phyloP scores from a whole-genome alignment of 2,329 filamentous ascomycete genomes.

The Chrysosphaeria jannelii region DNA sequence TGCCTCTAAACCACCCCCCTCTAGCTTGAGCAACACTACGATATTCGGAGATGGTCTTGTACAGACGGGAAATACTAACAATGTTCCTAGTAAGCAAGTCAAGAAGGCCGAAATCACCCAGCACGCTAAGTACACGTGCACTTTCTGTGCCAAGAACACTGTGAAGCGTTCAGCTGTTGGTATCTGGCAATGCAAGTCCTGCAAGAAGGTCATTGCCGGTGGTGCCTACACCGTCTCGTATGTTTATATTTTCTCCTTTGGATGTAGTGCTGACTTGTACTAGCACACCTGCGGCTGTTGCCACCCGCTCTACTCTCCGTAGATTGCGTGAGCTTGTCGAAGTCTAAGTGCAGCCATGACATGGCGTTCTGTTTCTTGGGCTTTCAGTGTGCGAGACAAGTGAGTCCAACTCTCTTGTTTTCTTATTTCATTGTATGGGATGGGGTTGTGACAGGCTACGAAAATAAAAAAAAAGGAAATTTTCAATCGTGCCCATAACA shows the following conservation, averaged over 20 bases:
- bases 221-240: conserved; percentile 94
- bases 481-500: neutral
- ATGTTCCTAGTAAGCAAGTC: conserved; percentile 48
- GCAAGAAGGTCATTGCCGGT: conserved; percentile 80
- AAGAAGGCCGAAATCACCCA: conserved; percentile 99
- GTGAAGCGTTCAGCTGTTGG: conserved; percentile 36
- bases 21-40: too few relatives aligned
- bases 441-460: too few relatives aligned
- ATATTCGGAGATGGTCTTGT: too few relatives aligned
- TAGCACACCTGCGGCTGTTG: conserved; percentile 75
- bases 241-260: conserved; percentile 15
- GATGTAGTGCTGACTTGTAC: conserved; percentile 1
- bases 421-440: neutral
- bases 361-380: conserved; percentile 1
- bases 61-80: neutral
- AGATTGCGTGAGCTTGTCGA: conserved; percentile 92
- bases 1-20: too few relatives aligned
- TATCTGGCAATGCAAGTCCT: conserved; percentile 82
- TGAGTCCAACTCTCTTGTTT: neutral
- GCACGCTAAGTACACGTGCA: conserved; percentile 85
- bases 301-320: conserved; percentile 87
- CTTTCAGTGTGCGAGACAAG: neutral
- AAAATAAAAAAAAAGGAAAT: too few relatives aligned
- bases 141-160: conserved; percentile 93
- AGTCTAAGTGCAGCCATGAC: conserved; percentile 26